These are phyloP conservation scores for Agaricus blazei DNA, from an alignment of 768 basidiomycete genomes.

Conservation along the genomic window DNA sequence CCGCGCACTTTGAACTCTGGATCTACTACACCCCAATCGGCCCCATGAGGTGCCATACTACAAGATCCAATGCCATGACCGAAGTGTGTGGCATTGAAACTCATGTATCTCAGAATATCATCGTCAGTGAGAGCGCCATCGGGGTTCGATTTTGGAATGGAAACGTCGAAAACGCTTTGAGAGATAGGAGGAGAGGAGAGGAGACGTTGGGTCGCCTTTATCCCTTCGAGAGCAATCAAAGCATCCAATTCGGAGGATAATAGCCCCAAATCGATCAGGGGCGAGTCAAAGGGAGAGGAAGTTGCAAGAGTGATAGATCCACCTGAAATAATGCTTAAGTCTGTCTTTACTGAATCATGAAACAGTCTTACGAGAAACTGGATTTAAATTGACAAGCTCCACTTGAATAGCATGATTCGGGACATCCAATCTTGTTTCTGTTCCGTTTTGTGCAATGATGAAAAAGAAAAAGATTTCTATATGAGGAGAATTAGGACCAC, in stretches of 20 bases:
- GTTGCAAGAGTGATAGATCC: constrained; percentile 26
- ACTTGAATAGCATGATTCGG: neutral
- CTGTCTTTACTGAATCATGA: neutral
- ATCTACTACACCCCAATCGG: constrained; percentile 5
- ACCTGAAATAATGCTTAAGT: constrained; percentile 1
- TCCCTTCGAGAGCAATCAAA: constrained; percentile 16
- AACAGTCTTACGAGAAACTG: neutral
- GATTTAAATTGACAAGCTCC: neutral
- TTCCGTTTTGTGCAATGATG: neutral
- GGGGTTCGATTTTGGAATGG: neutral
- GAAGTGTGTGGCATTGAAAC: neutral
- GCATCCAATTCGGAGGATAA: constrained; percentile 19
- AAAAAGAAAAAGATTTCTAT: constrained; percentile 6
- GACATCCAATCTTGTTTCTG: neutral
- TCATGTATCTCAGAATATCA: neutral
- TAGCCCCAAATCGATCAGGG: constrained; percentile 33
- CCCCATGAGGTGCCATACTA: neutral
- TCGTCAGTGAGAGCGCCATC: constrained; percentile 7
- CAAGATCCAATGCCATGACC: neutral
- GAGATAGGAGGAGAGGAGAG: constrained; percentile 13
- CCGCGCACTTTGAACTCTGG: neutral
- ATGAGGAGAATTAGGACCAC: constrained; percentile 10
- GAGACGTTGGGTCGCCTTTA: constrained; percentile 16
- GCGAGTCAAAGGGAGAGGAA: constrained; percentile 33
- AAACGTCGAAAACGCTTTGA: constrained; percentile 9